Evolutionary conservation across 1,139 yeast species (phyloP).

Genomic region (Candida dubliniensis): DNA sequence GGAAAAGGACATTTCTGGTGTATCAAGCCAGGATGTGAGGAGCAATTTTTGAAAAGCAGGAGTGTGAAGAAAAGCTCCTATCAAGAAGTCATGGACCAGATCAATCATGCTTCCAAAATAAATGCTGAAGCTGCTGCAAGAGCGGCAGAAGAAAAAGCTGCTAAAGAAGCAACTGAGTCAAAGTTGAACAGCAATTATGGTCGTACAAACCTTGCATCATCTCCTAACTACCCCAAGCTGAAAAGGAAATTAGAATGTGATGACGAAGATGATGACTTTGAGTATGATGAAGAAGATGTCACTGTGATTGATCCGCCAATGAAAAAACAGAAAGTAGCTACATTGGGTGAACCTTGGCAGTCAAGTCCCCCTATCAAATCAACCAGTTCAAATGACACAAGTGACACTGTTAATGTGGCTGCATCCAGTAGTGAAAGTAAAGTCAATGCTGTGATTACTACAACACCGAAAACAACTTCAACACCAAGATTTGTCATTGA

Average conservation of each 20-base stretch:
- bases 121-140: slow-evolving; percentile 12
- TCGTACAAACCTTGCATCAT: slow-evolving; percentile 29
- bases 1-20: slow-evolving; percentile 99
- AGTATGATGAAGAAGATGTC: slow-evolving; percentile 12
- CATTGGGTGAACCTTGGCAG: slow-evolving; percentile 9
- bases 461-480: slow-evolving; percentile 16
- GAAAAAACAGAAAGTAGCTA: slow-evolving; percentile 14
- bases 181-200: not conserved
- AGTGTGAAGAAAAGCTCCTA: slow-evolving; percentile 46
- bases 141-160: slow-evolving; percentile 2
- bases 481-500: slow-evolving; percentile 32
- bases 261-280: slow-evolving; percentile 18
- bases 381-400: slow-evolving; percentile 1
- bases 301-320: slow-evolving; percentile 16
- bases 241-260: slow-evolving; percentile 13
- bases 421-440: not conserved
- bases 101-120: slow-evolving; percentile 19
- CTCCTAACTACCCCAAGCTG: slow-evolving; percentile 25
- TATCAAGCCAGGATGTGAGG: slow-evolving; percentile 79
- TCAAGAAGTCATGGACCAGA: slow-evolving; percentile 49
- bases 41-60: slow-evolving; percentile 72
- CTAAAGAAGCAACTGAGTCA: slow-evolving; percentile 1
- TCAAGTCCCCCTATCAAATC: slow-evolving; percentile 1
- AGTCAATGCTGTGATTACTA: not conserved
- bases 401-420: not conserved